phyloP scores from a whole-genome alignment of 306 rosid genomes.

The Castanopsis chinensis region DNA sequence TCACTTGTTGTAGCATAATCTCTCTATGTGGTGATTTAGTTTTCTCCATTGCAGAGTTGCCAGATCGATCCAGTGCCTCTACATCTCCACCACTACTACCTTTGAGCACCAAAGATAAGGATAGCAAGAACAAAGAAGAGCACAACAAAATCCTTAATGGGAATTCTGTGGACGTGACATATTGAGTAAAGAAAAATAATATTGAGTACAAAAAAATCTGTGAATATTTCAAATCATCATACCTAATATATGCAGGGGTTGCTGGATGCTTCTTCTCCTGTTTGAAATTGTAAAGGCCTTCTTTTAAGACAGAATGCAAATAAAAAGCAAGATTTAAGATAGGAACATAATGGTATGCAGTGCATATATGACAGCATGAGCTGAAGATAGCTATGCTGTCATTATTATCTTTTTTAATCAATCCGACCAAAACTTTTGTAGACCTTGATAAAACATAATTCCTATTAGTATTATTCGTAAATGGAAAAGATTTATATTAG shows the following conservation, averaged over 20 bases:
- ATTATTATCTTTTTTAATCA: not conserved
- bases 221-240: constrained; percentile 1
- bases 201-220: constrained; percentile 22
- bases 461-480: not conserved
- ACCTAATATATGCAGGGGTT: not conserved
- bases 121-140: constrained; percentile 41
- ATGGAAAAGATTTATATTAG: not conserved
- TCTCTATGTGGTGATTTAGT: not conserved
- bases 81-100: constrained; percentile 30
- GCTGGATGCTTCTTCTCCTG: not conserved
- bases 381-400: constrained; percentile 34
- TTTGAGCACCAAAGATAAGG: constrained; percentile 34
- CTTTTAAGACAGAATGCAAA: constrained; percentile 1
- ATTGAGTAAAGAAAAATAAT: not conserved
- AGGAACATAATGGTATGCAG: constrained; percentile 4
- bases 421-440: not conserved
- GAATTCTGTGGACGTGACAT: constrained; percentile 15
- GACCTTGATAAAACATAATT: constrained; percentile 7
- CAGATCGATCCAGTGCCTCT: constrained; percentile 38
- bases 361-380: constrained; percentile 18
- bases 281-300: not conserved
- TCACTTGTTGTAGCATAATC: not conserved
- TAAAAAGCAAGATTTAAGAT: constrained; percentile 1
- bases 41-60: constrained; percentile 32
- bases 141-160: constrained; percentile 32